These are phyloP conservation scores for Tanozyma kutaoensis DNA, from an alignment of 805 yeast genomes.

Conservation along the genomic window DNA sequence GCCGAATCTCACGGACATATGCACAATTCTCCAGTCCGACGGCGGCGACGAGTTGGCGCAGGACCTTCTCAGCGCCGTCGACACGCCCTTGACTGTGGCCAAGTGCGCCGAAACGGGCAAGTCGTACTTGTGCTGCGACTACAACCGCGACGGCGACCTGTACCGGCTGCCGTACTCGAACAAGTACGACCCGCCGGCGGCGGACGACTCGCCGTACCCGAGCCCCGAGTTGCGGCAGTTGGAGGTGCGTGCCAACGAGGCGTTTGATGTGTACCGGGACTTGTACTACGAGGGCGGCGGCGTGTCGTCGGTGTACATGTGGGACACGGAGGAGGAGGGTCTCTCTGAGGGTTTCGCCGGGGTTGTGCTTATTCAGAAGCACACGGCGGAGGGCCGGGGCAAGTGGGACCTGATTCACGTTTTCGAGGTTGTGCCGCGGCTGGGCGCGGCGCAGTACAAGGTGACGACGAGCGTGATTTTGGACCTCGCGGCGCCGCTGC, in stretches of 20 bases:
- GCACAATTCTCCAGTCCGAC: conserved; percentile 27
- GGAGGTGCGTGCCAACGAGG: conserved; percentile 75
- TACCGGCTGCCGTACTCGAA: conserved; percentile 88
- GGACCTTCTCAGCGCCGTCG: conserved; percentile 77
- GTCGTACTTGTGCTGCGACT: conserved; percentile 76
- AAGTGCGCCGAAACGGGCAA: conserved; percentile 45
- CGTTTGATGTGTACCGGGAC: conserved; percentile 87
- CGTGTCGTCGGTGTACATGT: conserved; percentile 71
- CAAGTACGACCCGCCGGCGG: conserved; percentile 39
- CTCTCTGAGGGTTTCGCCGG: conserved; percentile 68
- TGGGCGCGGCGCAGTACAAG: conserved; percentile 36
- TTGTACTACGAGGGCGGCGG: conserved; percentile 89
- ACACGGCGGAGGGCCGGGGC: conserved; percentile 34
- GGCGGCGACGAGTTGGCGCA: conserved; percentile 50
- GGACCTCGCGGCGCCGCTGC: conserved; percentile 28
- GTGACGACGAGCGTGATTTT: conserved; percentile 82
- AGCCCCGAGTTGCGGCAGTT: conserved; percentile 51
- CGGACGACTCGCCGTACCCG: conserved; percentile 58
- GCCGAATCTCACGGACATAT: conserved; percentile 29
- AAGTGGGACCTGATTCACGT: conserved; percentile 94
- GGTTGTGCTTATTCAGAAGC: conserved; percentile 74
- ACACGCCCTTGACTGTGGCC: conserved; percentile 56
- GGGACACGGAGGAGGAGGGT: conserved; percentile 67
- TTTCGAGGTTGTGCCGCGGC: conserved; percentile 47
- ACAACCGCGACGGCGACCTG: conserved; percentile 89